Base-by-base conservation (phyloP, 176 grass and related monocot species). In the Otatea glauca region DNA sequence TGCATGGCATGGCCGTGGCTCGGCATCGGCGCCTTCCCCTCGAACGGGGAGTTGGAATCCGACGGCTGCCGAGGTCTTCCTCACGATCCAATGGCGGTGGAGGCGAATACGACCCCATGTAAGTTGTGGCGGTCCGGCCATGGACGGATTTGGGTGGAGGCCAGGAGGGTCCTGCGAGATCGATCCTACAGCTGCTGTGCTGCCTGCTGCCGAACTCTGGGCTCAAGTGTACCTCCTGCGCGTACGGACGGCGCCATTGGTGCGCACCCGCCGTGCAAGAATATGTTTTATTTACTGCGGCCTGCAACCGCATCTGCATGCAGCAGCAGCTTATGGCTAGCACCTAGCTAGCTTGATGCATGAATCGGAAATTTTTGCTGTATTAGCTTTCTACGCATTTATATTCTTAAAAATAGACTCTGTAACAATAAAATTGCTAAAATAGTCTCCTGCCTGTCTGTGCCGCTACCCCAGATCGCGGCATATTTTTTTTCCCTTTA, bases 21-120 rank as follows among this genome's bases (percentile, higher is more conserved):
- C 23, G 24, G 54, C 81, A 60, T 37, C 64, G 70, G 42, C 77
- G 63, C 77, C 77, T 21, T 49, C 25, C 12, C 9, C 59, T 64
- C 9, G 1, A 65, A 34, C 50, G 0, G 24, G 55, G 4, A 16
- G 76, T 7, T 29, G 9, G 16, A 13, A 65, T 79, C 60, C 60
- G 60, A 78, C 59, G 41, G 76, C 59, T 8, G 18, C 39, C 24
- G 24, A 7, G 41, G 48, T 42, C 41, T 12, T 78, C 59, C 16
- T 34, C 24, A 4, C 9, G 0, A 78, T 48, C 42, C 60, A 48
- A 48, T 16, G 55, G 76, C 0, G 20, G 20, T 3, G 21, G 75
- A 78, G 41, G 24, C 27, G 55, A 20, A 20, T 9, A 58, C 20
- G 54, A 1, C 20, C 54, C 2, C 7, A 24, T 34, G 44, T 43